Evolutionary conservation across 331 rosid genomes (phyloP), one percentile per base, ranked within the genome.

Genomic region (Rosa hybrid): DNA sequence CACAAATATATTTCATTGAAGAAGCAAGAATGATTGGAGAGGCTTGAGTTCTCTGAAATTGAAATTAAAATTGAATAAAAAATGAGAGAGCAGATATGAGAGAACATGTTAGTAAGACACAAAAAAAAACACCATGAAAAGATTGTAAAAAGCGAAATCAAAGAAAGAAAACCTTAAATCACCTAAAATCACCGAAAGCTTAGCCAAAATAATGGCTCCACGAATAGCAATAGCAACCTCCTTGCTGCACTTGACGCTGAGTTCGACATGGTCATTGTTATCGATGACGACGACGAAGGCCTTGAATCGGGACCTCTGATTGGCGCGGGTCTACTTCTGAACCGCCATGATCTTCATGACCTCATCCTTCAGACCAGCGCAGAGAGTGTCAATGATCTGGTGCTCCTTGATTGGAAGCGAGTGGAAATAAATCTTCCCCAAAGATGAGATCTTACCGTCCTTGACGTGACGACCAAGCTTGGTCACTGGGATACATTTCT

Each of bases 281-380:
- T 90, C 94, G 0, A 92, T 93, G 4, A 90, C 92, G 20, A 90
- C 95, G 0, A 92, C 95, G 13, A 92, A 90, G 2, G 97, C 97
- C 89, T 92, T 90, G 81, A 92, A 92, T 17, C 93, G 80, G 14
- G 93, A 89, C 12, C 93, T 20, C 79, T 90, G 94, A 1, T 94
- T 93, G 39, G 97, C 93, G 13, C 90, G 86, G 14, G 93, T 92
- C 81, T 92, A 92, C 41, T 92, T 90, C 89, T 90, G 95, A 5
- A 92, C 95, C 5, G 92, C 93, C 88, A 86, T 92, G 76, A 92
- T 92, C 53, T 92, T 92, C 95, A 92, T 90, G 2, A 90, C 93
- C 86, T 88, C 97, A 9, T 92, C 97, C 53, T 92, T 89, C 12
- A 92, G 91, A 38, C 85, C 81, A 7, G 94, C 91, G 0, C 91